A percentile compares a stretch with the other conserved stretches of the same genome.
Conservation (phyloP, 2,329 filamentous ascomycete species). For the Alternaria atra region DNA sequence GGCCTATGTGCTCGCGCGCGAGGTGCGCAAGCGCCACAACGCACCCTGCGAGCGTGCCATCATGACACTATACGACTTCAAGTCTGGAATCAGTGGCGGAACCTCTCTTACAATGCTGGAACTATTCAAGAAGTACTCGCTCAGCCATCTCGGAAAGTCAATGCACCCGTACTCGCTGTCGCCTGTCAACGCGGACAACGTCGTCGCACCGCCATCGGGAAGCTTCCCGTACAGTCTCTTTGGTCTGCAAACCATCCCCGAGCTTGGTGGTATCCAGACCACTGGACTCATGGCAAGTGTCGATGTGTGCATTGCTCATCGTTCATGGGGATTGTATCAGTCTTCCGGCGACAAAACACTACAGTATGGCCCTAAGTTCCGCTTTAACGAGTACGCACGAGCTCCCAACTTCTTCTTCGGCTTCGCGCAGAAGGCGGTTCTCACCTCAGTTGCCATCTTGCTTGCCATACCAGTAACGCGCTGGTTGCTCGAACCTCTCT, state of each 20-base stretch:
- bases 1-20: conserved; percentile 61
- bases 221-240: conserved; percentile 55
- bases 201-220: conserved; percentile 46
- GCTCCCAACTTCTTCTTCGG: conserved; percentile 61
- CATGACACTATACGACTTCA: conserved; percentile 63
- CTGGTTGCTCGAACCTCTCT: conserved; percentile 45
- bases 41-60: conserved; percentile 62
- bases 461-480: conserved; percentile 64
- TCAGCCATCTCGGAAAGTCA: conserved; percentile 58
- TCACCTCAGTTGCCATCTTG: conserved; percentile 57
- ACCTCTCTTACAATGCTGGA: conserved; percentile 72
- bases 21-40: conserved; percentile 62
- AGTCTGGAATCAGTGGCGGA: conserved; percentile 61
- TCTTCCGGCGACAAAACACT: conserved; percentile 38
- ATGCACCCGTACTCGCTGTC: conserved; percentile 63
- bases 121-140: conserved; percentile 59
- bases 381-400: conserved; percentile 65
- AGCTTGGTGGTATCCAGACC: conserved; percentile 68
- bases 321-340: conserved; percentile 65
- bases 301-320: conserved; percentile 67
- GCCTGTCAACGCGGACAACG: conserved; percentile 53
- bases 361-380: conserved; percentile 65
- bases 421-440: conserved; percentile 58
- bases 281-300: conserved; percentile 61
- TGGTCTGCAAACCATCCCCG: conserved; percentile 63